Evolutionary conservation across 441 rosid species (phyloP).

Genomic region (Gossypium laxum): DNA sequence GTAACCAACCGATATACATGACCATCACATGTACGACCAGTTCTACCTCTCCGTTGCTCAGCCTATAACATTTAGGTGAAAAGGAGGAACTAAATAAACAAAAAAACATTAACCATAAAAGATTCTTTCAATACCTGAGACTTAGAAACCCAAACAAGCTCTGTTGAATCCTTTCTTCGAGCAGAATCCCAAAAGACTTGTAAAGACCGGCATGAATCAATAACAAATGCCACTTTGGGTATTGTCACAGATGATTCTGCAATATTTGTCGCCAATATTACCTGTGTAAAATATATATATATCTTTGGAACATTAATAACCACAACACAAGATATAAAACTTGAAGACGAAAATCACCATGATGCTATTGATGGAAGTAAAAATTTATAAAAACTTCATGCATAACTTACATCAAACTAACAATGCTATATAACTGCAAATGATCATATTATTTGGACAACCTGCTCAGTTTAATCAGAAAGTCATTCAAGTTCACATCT

Average conservation of each 20-base stretch:
- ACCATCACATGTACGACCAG: conserved; percentile 95
- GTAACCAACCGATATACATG: conserved; percentile 83
- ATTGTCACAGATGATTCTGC: conserved; percentile 96
- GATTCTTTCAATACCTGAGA: conserved; percentile 59
- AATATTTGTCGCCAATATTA: conserved; percentile 86
- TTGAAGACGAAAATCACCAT: neutral
- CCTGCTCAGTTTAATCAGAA: conserved; percentile 1
- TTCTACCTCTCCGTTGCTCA: conserved; percentile 86
- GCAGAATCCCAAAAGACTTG: conserved; percentile 72
- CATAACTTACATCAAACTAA: conserved; percentile 2
- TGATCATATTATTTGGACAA: conserved; percentile 4
- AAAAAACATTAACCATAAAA: conserved; percentile 1
- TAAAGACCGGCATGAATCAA: conserved; percentile 87
- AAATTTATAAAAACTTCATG: neutral
- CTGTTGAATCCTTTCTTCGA: conserved; percentile 51
- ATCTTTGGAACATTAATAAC: conserved; percentile 9
- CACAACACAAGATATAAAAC: conserved; percentile 4
- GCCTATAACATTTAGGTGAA: conserved; percentile 44
- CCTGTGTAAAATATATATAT: conserved; percentile 34
- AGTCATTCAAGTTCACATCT: neutral
- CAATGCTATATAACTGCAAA: neutral
- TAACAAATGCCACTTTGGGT: conserved; percentile 82
- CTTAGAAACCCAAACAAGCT: conserved; percentile 83
- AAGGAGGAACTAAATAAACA: conserved; percentile 14
- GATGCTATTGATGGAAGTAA: neutral